These are phyloP conservation scores for Ogataea degrootiae DNA, from an alignment of 805 yeast species.

Conservation along the genomic window DNA sequence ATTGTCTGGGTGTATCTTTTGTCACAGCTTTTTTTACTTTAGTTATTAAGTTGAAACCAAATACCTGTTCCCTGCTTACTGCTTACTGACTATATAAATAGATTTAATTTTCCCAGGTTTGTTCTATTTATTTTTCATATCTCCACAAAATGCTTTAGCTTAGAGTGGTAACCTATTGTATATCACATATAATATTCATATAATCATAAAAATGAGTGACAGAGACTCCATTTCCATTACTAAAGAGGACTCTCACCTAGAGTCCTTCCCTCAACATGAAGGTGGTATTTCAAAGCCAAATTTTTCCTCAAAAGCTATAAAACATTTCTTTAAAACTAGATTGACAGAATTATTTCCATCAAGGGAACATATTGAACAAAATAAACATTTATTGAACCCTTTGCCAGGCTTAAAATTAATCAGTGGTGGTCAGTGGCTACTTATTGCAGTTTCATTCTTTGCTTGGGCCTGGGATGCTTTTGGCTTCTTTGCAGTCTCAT, in stretches of 20 bases:
- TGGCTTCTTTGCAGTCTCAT: conserved; percentile 55
- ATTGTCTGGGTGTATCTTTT: no score
- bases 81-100: no score
- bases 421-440: conserved; percentile 51
- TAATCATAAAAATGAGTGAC: conserved; percentile 1
- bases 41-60: no score
- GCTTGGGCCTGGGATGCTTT: conserved; percentile 68
- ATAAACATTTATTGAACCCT: conserved; percentile 52
- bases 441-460: conserved; percentile 46
- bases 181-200: no score
- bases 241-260: conserved; percentile 28
- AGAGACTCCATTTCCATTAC: conserved; percentile 3
- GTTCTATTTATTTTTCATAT: no score
- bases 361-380: conserved; percentile 33
- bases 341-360: conserved; percentile 47
- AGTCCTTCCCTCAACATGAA: conserved; percentile 38
- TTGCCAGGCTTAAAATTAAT: conserved; percentile 49
- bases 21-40: no score
- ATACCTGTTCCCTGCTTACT: no score
- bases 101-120: no score
- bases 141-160: no score
- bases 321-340: conserved; percentile 39
- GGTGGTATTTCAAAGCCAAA: conserved; percentile 28
- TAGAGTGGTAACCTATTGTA: no score
- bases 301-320: conserved; percentile 29